These are phyloP conservation scores for Schwanniomyces pseudopolymorphus DNA, from an alignment of 805 yeast species.

Conservation along the genomic window DNA sequence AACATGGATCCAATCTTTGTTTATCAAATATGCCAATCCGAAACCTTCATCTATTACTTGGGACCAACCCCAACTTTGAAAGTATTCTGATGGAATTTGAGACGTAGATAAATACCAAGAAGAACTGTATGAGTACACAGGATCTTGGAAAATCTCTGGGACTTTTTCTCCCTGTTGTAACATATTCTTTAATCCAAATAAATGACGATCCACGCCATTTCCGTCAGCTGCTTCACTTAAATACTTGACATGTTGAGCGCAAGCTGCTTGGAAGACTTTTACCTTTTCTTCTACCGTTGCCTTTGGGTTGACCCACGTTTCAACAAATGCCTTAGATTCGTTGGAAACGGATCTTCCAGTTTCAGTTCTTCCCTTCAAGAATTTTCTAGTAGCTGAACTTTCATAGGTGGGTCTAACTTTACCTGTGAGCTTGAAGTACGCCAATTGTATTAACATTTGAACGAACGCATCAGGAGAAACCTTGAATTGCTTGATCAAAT, in stretches of 20 bases:
- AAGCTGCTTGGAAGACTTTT: conserved; percentile 67
- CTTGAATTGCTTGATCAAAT: conserved; percentile 78
- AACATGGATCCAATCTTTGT: conserved; percentile 79
- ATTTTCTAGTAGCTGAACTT: conserved; percentile 91
- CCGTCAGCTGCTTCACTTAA: conserved; percentile 80
- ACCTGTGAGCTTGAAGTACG: conserved; percentile 81
- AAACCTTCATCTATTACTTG: conserved; percentile 93
- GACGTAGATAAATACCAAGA: conserved; percentile 90
- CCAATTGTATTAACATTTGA: conserved; percentile 89
- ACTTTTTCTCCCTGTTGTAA: conserved; percentile 54
- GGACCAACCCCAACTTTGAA: conserved; percentile 94
- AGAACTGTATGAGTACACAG: conserved; percentile 70
- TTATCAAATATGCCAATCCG: conserved; percentile 92
- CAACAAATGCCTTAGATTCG: conserved; percentile 69
- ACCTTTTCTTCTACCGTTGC: conserved; percentile 57
- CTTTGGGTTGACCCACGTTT: conserved; percentile 63
- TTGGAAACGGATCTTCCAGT: conserved; percentile 82
- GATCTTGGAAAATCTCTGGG: conserved; percentile 73
- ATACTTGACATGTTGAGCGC: conserved; percentile 70
- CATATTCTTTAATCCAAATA: conserved; percentile 82
- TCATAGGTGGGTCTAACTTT: conserved; percentile 88
- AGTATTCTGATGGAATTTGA: conserved; percentile 75
- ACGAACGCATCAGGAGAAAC: conserved; percentile 91
- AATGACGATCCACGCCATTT: conserved; percentile 89
- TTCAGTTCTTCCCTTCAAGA: conserved; percentile 89